Base-by-base conservation (phyloP, 2,329 filamentous ascomycete species). In the Ilyonectria destructans region DNA sequence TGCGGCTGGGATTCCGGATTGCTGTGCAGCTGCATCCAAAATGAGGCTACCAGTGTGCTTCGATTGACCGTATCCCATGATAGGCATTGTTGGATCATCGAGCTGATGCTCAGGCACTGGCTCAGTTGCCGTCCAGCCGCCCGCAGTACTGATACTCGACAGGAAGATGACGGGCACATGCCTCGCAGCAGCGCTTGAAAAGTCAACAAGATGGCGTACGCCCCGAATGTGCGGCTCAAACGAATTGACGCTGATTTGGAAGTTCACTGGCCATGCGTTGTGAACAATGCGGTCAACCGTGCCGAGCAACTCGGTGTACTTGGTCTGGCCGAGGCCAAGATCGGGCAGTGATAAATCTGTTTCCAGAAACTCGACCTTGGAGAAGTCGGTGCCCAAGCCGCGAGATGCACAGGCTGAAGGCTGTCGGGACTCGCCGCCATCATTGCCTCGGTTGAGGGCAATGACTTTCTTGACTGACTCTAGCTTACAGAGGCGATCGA, bases 211-310 rank as follows among this genome's bases (percentile, higher is more conserved):
- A 67, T 85, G 84, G 7, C 85, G 82, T 51, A 89, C 82, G 2
- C 85, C 83, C 3, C 82, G 79, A 43, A 89, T 82, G 67, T 88
- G 84, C 0, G 83, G 80, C 70, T 86, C 83, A 65, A 89, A 89
- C 0, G 82, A 85, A 26, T 80, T 77, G 12, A 88, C 68, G 0
- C 82, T 77, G 19, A 87, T 82, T 73, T 85, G 87, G 73, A 85
- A 87, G 76, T 87, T 87, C 77, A 89, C 88, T 0, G 76, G 73
- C 77, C 77, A 79, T 10, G 86, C 86, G 70, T 86, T 88, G 76
- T 89, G 87, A 62, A 87, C 82, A 15, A 88, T 78, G 6, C 82
- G 80, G 29, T 73, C 71, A 52, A 59, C 64, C 10, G 48, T 61
- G 5, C 58, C 40, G 5, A 49, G 62, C n/a, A 73, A 17, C 12